A percentile compares a stretch with the other conserved stretches of the same genome.
Conservation (phyloP, 805 yeast species). For the Candida xiaguanensis region DNA sequence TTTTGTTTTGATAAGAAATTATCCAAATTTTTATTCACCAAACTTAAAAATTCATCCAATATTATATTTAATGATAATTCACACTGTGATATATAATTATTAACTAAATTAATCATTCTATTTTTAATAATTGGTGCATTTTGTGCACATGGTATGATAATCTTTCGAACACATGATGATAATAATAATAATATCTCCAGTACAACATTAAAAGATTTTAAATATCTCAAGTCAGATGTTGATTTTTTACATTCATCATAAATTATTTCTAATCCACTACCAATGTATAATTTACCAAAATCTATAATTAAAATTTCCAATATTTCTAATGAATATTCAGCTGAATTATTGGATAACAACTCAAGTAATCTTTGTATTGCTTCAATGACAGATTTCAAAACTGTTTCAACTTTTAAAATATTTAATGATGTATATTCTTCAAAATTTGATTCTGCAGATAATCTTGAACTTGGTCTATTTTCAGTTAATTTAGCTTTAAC, state of each 20-base stretch:
- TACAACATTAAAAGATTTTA: conserved; percentile 48
- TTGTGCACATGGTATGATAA: conserved; percentile 70
- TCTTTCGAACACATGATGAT: conserved; percentile 69
- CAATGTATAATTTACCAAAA: conserved; percentile 71
- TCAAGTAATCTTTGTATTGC: conserved; percentile 75
- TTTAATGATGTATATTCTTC: conserved; percentile 29
- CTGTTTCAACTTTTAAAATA: conserved; percentile 52
- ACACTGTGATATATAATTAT: conserved; percentile 54
- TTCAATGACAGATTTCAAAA: conserved; percentile 71
- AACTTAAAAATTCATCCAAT: conserved; percentile 52
- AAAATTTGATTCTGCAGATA: conserved; percentile 9
- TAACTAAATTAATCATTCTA: conserved; percentile 58
- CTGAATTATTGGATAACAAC: conserved; percentile 57
- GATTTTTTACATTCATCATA: conserved; percentile 44
- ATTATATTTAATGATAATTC: conserved; percentile 67
- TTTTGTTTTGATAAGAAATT: conserved; percentile 58
- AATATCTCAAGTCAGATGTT: conserved; percentile 40
- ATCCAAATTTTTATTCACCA: conserved; percentile 49
- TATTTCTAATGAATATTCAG: conserved; percentile 61
- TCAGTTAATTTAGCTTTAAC: conserved; percentile 40
- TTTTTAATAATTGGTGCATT: conserved; percentile 55
- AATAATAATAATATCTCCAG: conserved; percentile 62
- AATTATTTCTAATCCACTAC: conserved; percentile 69
- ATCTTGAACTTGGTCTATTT: conserved; percentile 22
- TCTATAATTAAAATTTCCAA: conserved; percentile 65